Evolutionary conservation across 495 filamentous ascomycete genomes (phyloP), one percentile per base, ranked within the genome.

Genomic region (Bryoglossum gracile): DNA sequence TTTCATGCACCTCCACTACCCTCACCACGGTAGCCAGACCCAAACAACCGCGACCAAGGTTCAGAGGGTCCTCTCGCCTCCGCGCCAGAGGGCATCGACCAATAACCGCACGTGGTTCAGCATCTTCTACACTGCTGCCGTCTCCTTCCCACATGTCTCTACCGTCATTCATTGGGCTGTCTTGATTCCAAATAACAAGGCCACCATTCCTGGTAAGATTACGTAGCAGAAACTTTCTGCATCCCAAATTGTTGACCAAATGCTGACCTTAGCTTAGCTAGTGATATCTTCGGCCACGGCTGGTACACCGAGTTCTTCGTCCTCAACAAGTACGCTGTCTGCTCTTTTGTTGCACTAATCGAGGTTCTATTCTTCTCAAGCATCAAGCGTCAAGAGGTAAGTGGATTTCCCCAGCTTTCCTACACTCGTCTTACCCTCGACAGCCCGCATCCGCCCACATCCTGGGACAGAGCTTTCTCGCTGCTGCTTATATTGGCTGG

Each of bases 301-400:
- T 46, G 44, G 41, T 55, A 39, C 23, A 33, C 23, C 10, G 17
- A 16, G 11, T 76, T 76, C 50, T 66, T 66, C 53, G 55, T 75
- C 32, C 49, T 74, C 51, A 73, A 69, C 46, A 53, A 73, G 18
- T 72, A 63, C 56, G 59, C 39, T 3, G 43, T 71, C 39, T 69
- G 66, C 14, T 60, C 68, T 2, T 23, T 68, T 0, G 62, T 77
- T 37, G 71, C 68, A 10, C 22, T 72, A 8, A 30, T 71, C 30
- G 76, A 77, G 56, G 62, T 76, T 0, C 24, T 67, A 17, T 55
- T 66, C 24, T 63, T 77, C 43, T 74, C 71, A 51, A 73, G 68
- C 57, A 71, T 77, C 52, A 70, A 62, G 30, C 68, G 69, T 42
- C 70, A 64, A 50, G 63, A 61, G 24, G 75, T 76, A 55, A 63